These are phyloP conservation scores for Dispira parvispora DNA, from an alignment of 192 early-diverging fungal genomes.

Conservation along the genomic window DNA sequence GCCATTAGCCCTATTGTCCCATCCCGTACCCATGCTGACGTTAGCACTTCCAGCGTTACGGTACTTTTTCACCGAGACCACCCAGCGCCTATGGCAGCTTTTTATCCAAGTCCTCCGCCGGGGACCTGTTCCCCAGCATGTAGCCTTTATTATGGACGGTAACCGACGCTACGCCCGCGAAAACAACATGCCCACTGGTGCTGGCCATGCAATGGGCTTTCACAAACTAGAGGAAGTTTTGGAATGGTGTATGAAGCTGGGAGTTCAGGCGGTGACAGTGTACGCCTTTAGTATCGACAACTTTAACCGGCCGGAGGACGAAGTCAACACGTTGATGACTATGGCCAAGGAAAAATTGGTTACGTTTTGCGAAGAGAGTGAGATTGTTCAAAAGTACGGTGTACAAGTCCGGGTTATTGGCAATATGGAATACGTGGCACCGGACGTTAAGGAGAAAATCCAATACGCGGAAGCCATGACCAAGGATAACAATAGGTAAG, in stretches of 20 bases:
- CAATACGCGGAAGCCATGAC: constrained; percentile 45
- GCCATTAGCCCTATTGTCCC: no score
- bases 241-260: constrained; percentile 74
- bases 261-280: constrained; percentile 72
- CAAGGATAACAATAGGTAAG: constrained; percentile 37
- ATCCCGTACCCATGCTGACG: no score
- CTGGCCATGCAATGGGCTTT: constrained; percentile 73
- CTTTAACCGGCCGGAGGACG: constrained; percentile 72
- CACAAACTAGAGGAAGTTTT: constrained; percentile 65
- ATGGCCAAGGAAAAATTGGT: constrained; percentile 59
- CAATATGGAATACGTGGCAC: constrained; percentile 44
- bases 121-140: constrained; percentile 75
- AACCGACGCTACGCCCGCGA: constrained; percentile 82
- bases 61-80: constrained; percentile 1
- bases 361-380: constrained; percentile 51
- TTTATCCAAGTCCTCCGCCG: constrained; percentile 25
- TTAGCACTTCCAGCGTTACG: not conserved
- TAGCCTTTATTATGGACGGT: constrained; percentile 97
- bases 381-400: constrained; percentile 46
- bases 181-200: constrained; percentile 28
- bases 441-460: constrained; percentile 40
- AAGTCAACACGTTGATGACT: constrained; percentile 76
- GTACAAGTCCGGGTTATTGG: constrained; percentile 74
- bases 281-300: constrained; percentile 99
- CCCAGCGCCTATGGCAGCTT: constrained; percentile 7